Evolutionary conservation across 768 basidiomycete genomes (phyloP), one percentile per base, ranked within the genome.

Genomic region (Tylopilus vinaceipallidus): DNA sequence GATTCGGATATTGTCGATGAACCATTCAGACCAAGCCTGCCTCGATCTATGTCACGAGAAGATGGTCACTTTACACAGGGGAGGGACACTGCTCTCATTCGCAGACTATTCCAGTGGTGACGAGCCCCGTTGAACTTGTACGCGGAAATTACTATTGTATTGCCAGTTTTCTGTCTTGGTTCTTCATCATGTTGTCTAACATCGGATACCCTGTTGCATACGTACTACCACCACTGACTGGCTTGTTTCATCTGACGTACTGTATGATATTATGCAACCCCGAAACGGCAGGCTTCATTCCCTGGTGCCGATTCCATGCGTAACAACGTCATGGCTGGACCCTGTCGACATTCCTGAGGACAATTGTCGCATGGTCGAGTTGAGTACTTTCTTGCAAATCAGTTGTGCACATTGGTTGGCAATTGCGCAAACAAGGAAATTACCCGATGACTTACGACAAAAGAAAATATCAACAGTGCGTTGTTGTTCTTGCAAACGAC

Each of bases 101-200:
- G 79, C 55, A 80, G 70, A 64, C 54, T 82, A 47, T 77, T 82
- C 60, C 79, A 70, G 46, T 70, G 73, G 69, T 74, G 54, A 68
- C 45, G 27, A 43, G 27, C 42, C 17, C 39, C 50, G 29, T n/a
- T n/a, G n/a, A n/a, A 37, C 40, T 54, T 61, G 58, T 63, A 57
- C 55, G 43, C 46, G 50, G 50, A 59, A 52, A 54, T 53, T 53
- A 54, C 49, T 44, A 36, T 48, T 70, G 60, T 70, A 70, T 69
- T 45, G 49, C 50, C 56, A 62, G 42, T 46, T 56, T 57, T 53
- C 43, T 42, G 50, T 53, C 50, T 63, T 59, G 60, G 39, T 60
- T 63, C 52, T 56, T 67, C 59, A 54, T 66, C 54, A 35, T 64
- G 51, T 56, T 52, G 54, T 50, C 52, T 63, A 57, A 54, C 55